Conservation (phyloP, 2,329 filamentous ascomycete genomes). For the Nakataea oryzae region DNA sequence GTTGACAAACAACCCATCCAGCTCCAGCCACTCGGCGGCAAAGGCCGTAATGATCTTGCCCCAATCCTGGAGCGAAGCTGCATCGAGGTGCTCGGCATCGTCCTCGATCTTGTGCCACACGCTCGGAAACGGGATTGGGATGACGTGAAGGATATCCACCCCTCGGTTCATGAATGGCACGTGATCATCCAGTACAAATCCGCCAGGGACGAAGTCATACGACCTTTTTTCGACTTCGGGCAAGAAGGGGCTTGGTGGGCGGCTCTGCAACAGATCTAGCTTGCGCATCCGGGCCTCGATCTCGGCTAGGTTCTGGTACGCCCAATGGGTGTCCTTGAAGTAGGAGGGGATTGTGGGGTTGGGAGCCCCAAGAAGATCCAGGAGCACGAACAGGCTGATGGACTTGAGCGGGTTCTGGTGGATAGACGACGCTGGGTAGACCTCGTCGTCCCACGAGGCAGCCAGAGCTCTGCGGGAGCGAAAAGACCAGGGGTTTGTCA, state of each 20-base stretch:
- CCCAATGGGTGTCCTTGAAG: constrained; percentile 74
- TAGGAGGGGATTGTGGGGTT: constrained; percentile 49
- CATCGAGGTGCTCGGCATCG: constrained; percentile 74
- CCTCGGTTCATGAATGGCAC: constrained; percentile 80
- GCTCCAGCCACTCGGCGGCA: constrained; percentile 83
- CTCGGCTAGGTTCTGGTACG: constrained; percentile 56
- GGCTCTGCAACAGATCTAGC: constrained; percentile 37
- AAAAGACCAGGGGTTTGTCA: not conserved
- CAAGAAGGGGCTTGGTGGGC: constrained; percentile 46
- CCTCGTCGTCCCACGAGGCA: constrained; percentile 63
- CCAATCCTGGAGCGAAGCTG: constrained; percentile 78
- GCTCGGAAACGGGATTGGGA: constrained; percentile 68
- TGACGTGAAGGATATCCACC: constrained; percentile 82
- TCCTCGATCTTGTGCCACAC: constrained; percentile 86
- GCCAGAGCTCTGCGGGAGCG: constrained; percentile 52
- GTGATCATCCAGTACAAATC: constrained; percentile 73
- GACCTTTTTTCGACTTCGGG: constrained; percentile 46
- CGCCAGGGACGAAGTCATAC: constrained; percentile 31
- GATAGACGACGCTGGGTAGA: constrained; percentile 61
- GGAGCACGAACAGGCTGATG: constrained; percentile 58
- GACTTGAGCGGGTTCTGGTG: constrained; percentile 66
- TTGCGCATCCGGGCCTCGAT: constrained; percentile 55
- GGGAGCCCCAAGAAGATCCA: constrained; percentile 49
- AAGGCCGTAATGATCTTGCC: constrained; percentile 74
- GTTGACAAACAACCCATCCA: constrained; percentile 26